Base-by-base conservation (phyloP, 73 alveolate genomes). In the Blepharisma japonicum region DNA sequence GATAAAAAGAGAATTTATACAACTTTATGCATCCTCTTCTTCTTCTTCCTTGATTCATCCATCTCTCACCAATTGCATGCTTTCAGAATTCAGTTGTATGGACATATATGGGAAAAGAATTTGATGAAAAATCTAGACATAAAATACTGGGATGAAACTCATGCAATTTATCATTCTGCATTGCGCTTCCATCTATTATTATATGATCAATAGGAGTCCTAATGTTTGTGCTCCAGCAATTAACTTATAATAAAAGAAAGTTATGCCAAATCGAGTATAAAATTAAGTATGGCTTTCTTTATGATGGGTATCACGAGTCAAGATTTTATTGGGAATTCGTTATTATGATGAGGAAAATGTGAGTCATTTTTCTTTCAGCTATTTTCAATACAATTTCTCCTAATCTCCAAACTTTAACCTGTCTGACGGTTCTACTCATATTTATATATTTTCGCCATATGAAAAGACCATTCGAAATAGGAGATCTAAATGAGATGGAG, bases 311-410 rank as follows among this genome's bases (percentile, higher is more conserved):
- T 53, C 18, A 53, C 0, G 23, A 53, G 68, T 20, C 18, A 20
- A 0, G 68, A 53, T 53, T n/a, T 20, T 53, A n/a, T 20, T 53
- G 68, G 68, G 68, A 53, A 53, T n/a, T 53, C 68, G 23, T 53
- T 0, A 3, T 53, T 53, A n/a, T 53, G 23, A n/a, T n/a, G 18
- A 53, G 68, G 3, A 53, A 53, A 53, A 53, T 53, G 68, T n/a
- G 18, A 53, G 3, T 53, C 2, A n/a, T 20, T n/a, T 53, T 53
- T 20, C 18, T 53, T 2, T 14, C 68, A 53, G 68, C 23, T n/a
- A n/a, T 53, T 20, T 14, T 20, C 3, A 20, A 14, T 53, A 3
- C 68, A 2, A 53, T 53, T 53, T 14, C 18, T 53, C 18, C 23
- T 2, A 14, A 53, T 3, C 0, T 53, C 0, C 23, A 53, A 53